Evolutionary conservation across 129 eudicot genomes (phyloP).

Genomic region (Ambrosia artemisiifolia): DNA sequence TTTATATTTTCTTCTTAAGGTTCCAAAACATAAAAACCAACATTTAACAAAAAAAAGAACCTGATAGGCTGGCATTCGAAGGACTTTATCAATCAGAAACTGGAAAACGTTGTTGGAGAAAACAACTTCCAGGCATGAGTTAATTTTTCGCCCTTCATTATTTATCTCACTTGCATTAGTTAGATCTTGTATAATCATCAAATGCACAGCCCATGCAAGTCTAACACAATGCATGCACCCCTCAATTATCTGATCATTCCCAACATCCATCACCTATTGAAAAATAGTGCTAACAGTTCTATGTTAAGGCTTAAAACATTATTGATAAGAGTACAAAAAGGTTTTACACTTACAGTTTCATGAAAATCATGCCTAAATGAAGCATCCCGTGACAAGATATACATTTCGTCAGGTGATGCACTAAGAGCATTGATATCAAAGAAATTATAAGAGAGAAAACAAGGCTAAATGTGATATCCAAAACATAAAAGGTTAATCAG

Average conservation of each 20-base stretch:
- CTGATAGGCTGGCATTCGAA: slow-evolving; percentile 90
- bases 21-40: not conserved
- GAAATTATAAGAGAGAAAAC: slow-evolving; percentile 81
- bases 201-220: slow-evolving; percentile 91
- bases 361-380: slow-evolving; percentile 81
- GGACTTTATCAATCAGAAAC: slow-evolving; percentile 69
- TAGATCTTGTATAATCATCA: slow-evolving; percentile 68
- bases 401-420: slow-evolving; percentile 54
- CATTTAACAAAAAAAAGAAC: slow-evolving; percentile 28
- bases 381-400: slow-evolving; percentile 62
- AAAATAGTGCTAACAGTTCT: slow-evolving; percentile 18
- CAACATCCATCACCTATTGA: slow-evolving; percentile 59
- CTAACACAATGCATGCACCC: slow-evolving; percentile 84
- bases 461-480: slow-evolving; percentile 77
- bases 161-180: slow-evolving; percentile 51
- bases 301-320: not conserved
- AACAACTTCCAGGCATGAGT: slow-evolving; percentile 70
- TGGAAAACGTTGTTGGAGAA: slow-evolving; percentile 82
- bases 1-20: slow-evolving; percentile 2
- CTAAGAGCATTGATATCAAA: slow-evolving; percentile 84
- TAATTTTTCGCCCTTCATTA: slow-evolving; percentile 50
- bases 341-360: slow-evolving; percentile 57
- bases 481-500: slow-evolving; percentile 6
- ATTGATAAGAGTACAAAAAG: not conserved
- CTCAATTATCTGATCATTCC: slow-evolving; percentile 64